phyloP scores from a whole-genome alignment of 2,329 filamentous ascomycete genomes.

The Pestalotiopsis sp. region DNA sequence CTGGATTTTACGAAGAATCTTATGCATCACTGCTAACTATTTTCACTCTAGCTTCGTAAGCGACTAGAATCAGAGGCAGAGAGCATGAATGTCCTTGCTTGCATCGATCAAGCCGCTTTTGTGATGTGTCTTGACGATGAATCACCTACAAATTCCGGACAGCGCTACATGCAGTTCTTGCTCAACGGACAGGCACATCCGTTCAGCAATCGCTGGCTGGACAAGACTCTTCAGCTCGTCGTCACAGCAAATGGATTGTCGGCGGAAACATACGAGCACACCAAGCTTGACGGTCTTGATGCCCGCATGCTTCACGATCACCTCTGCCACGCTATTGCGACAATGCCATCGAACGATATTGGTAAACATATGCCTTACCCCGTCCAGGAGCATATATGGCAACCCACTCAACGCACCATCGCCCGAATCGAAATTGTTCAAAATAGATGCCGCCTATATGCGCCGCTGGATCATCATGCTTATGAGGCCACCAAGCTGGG shows the following conservation, averaged over 20 bases:
- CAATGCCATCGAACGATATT: background rate
- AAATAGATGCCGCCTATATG: constrained; percentile 4
- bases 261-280: constrained; percentile 17
- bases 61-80: constrained; percentile 14
- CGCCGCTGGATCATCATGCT: constrained; percentile 13
- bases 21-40: background rate
- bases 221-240: constrained; percentile 19
- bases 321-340: background rate
- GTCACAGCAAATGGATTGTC: constrained; percentile 21
- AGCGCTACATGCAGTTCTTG: constrained; percentile 17
- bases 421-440: constrained; percentile 12
- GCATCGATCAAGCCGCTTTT: constrained; percentile 17
- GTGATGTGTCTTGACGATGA: constrained; percentile 21
- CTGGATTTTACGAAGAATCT: background rate
- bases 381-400: constrained; percentile 9
- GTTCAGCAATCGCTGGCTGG: constrained; percentile 20
- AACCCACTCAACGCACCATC: background rate
- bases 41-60: constrained; percentile 8
- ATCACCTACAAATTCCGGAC: constrained; percentile 10
- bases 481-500: constrained; percentile 12
- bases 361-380: background rate
- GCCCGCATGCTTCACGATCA: constrained; percentile 16
- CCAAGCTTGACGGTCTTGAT: constrained; percentile 22
- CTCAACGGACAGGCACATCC: constrained; percentile 12
- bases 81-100: constrained; percentile 11